Conservation (phyloP, 495 filamentous ascomycete species). For the Penicillium cataractarum region DNA sequence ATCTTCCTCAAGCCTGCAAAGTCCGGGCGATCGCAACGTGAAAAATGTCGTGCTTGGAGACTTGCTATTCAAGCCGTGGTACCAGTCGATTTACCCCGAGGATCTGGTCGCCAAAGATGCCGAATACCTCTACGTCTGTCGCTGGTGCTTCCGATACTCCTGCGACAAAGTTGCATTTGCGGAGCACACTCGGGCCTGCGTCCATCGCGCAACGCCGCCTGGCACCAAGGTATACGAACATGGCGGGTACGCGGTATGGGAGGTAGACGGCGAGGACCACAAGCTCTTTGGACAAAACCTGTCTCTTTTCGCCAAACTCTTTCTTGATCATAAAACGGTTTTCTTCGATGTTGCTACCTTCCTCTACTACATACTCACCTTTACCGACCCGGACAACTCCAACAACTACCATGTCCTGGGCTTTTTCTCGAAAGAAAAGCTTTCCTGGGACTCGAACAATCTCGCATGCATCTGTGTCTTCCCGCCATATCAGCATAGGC, state of each 20-base stretch:
- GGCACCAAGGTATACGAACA: constrained; percentile 60
- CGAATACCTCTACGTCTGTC: constrained; percentile 79
- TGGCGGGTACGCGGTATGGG: constrained; percentile 72
- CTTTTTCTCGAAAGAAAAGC: constrained; percentile 98
- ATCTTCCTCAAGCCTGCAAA: constrained; percentile 35
- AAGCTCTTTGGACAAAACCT: constrained; percentile 95
- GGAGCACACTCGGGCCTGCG: constrained; percentile 51
- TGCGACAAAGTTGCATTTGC: constrained; percentile 66
- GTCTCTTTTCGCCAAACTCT: constrained; percentile 95
- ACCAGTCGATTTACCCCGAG: constrained; percentile 77
- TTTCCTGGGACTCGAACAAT: constrained; percentile 98
- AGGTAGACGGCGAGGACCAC: constrained; percentile 86
- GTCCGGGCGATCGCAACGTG: constrained; percentile 61
- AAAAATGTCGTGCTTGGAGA: constrained; percentile 76
- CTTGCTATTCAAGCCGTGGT: constrained; percentile 75
- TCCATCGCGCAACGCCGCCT: constrained; percentile 42
- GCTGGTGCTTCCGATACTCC: constrained; percentile 91
- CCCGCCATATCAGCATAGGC: constrained; percentile 90
- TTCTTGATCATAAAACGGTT: constrained; percentile 96
- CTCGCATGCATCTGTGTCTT: constrained; percentile 96
- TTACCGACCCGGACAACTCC: constrained; percentile 43
- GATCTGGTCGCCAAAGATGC: constrained; percentile 70
- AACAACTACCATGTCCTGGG: constrained; percentile 67
- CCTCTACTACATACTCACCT: constrained; percentile 86
- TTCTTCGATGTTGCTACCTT: constrained; percentile 97